Evolutionary conservation across 805 yeast species (phyloP).

Genomic region (Hanseniaspora meyeri): DNA sequence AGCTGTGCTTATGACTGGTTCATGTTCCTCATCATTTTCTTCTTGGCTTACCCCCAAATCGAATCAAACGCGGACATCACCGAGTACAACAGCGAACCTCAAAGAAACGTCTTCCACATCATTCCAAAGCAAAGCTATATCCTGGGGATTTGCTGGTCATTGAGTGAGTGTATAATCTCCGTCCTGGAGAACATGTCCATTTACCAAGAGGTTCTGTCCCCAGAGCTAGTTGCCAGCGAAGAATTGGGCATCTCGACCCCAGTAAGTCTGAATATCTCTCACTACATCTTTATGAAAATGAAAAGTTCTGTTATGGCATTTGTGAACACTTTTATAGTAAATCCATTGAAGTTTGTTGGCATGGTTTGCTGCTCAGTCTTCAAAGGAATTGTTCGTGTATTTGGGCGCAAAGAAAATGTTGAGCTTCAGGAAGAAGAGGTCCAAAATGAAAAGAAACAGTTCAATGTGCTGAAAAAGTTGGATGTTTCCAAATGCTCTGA

Average conservation of each 20-base stretch:
- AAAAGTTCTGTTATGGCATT: background rate
- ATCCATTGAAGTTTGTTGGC: background rate
- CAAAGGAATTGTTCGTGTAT: background rate
- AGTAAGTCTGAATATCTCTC: background rate
- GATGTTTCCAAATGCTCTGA: slow-evolving; percentile 7
- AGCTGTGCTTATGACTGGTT: slow-evolving; percentile 29
- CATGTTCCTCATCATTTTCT: slow-evolving; percentile 27
- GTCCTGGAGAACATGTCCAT: slow-evolving; percentile 20
- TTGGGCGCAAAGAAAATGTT: background rate
- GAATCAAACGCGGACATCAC: background rate
- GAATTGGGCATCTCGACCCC: background rate
- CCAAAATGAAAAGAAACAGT: background rate
- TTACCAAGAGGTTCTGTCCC: slow-evolving; percentile 21
- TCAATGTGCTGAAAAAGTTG: background rate
- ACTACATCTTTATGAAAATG: background rate
- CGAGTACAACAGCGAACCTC: background rate
- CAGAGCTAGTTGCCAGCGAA: background rate
- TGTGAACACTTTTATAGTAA: background rate
- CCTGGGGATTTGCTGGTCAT: slow-evolving; percentile 30
- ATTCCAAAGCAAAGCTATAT: slow-evolving; percentile 31
- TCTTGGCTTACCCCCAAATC: slow-evolving; percentile 32
- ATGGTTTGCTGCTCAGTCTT: background rate
- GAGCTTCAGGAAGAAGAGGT: slow-evolving; percentile 7
- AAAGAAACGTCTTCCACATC: slow-evolving; percentile 28
- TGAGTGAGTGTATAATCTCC: slow-evolving; percentile 26